phyloP scores from a whole-genome alignment of 2,329 filamentous ascomycete species.

The Colletotrichum caudatum region DNA sequence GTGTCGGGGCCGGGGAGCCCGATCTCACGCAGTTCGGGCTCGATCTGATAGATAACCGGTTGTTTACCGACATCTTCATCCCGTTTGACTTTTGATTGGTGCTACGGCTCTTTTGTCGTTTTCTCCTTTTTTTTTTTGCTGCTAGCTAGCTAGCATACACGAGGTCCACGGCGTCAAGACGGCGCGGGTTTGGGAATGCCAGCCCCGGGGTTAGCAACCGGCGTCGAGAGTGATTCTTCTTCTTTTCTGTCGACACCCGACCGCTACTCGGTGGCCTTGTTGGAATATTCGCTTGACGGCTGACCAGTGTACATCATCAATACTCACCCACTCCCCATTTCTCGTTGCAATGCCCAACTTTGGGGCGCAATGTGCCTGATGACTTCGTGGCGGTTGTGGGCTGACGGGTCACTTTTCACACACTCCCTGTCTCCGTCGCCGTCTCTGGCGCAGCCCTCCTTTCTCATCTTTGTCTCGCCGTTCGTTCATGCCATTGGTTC shows the following conservation, averaged over 20 bases:
- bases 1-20: conserved; percentile 28
- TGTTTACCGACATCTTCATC: conserved; percentile 37
- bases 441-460: too few species aligned
- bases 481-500: neutral
- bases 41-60: conserved; percentile 36
- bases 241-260: neutral
- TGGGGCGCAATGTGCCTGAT: too few species aligned
- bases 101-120: too few species aligned
- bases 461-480: neutral
- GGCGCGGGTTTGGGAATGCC: too few species aligned
- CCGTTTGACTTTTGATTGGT: conserved; percentile 36
- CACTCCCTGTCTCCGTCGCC: too few species aligned
- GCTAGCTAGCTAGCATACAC: too few species aligned
- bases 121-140: neutral
- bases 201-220: neutral
- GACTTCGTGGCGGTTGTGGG: too few species aligned
- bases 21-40: conserved; percentile 33
- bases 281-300: neutral
- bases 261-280: neutral
- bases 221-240: neutral
- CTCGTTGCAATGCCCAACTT: too few species aligned
- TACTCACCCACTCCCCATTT: neutral
- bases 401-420: too few species aligned
- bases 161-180: neutral
- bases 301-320: neutral